Percentiles rank a stretch among this genome's conserved stretches.
phyloP scores from a whole-genome alignment of 805 yeast genomes.

The Saccharomycopsis sp. region DNA sequence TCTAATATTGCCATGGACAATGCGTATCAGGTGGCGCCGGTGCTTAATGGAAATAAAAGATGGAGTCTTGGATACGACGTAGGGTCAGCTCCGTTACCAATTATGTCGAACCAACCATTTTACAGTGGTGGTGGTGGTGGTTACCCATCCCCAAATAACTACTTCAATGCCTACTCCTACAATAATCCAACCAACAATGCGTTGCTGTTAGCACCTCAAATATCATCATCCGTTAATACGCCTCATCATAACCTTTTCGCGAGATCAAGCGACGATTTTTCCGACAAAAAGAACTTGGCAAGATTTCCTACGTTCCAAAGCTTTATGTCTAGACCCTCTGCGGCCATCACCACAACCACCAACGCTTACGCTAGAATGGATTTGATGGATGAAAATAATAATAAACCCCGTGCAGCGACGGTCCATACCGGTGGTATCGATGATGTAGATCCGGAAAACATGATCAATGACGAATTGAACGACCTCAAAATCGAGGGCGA shows the following conservation, averaged over 20 bases:
- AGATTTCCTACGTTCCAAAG: conserved; percentile 9
- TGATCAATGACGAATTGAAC: not conserved
- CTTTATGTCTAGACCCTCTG: conserved; percentile 26
- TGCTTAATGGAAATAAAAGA: not conserved
- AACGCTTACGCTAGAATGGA: conserved; percentile 28
- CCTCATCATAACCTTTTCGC: conserved; percentile 11
- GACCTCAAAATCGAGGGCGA: conserved; percentile 1
- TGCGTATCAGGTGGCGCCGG: not conserved
- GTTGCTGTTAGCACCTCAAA: conserved; percentile 23
- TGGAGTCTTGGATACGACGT: conserved; percentile 4
- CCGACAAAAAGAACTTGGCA: conserved; percentile 12
- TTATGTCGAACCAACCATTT: not conserved
- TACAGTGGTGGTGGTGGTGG: not conserved
- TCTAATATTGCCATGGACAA: not conserved
- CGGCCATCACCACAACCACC: conserved; percentile 29
- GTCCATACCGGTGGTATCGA: not conserved
- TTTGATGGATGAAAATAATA: not conserved
- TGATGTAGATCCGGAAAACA: not conserved
- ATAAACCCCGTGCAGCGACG: no score
- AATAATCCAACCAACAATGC: conserved; percentile 2
- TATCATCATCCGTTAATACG: conserved; percentile 14
- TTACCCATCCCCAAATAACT: not conserved
- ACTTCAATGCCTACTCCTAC: not conserved
- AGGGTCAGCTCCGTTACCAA: conserved; percentile 17
- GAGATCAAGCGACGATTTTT: conserved; percentile 12